Percentiles rank a stretch among this genome's conserved stretches.
Evolutionary conservation across 345 rosid genomes (phyloP).

Genomic region (Toxicodendron radicans): DNA sequence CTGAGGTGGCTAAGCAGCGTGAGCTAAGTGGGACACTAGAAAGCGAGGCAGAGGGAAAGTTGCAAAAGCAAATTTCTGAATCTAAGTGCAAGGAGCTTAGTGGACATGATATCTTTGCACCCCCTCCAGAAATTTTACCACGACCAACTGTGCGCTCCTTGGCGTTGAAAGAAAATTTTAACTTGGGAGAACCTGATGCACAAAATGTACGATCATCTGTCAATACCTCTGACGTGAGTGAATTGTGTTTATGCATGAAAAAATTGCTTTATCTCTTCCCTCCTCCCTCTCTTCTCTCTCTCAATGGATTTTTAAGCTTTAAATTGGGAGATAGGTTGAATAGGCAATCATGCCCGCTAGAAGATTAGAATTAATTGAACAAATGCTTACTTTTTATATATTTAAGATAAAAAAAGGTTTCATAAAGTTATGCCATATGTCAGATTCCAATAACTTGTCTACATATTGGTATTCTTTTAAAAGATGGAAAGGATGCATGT

Average conservation of each 20-base stretch:
- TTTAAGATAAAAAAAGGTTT: background rate
- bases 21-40: constrained; percentile 84
- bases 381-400: background rate
- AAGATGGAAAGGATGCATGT: background rate
- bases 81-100: constrained; percentile 89
- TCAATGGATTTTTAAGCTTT: background rate
- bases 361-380: background rate
- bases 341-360: background rate
- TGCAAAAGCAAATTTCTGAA: constrained; percentile 82
- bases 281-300: background rate
- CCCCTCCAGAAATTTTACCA: constrained; percentile 91
- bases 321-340: background rate
- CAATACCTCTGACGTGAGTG: constrained; percentile 32
- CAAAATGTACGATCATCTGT: constrained; percentile 37
- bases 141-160: constrained; percentile 68
- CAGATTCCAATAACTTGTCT: background rate
- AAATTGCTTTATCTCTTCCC: background rate
- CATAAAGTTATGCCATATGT: background rate
- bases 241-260: constrained; percentile 14
- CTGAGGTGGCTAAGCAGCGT: constrained; percentile 94
- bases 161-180: constrained; percentile 69
- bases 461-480: background rate
- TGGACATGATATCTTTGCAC: constrained; percentile 94
- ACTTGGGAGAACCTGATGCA: constrained; percentile 61
- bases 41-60: constrained; percentile 55